Conservation (phyloP, 1,284 basidiomycete genomes). For the Ustilago lituana region DNA sequence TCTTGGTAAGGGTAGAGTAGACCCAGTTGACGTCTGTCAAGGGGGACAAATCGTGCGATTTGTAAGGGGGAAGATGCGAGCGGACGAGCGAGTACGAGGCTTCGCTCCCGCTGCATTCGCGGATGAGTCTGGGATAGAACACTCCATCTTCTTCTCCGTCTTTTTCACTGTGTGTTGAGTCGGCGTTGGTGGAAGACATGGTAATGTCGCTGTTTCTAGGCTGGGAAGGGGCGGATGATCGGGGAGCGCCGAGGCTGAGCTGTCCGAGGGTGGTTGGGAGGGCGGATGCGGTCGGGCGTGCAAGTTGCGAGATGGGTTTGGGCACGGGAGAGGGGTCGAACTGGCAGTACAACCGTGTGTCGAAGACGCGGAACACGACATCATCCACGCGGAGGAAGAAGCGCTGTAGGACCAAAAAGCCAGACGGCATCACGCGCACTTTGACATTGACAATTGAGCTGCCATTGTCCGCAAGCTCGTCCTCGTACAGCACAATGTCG, state of each 20-base stretch:
- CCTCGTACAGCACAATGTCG: slow-evolving; percentile 65
- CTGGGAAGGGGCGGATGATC: neutral
- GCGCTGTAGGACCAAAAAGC: slow-evolving; percentile 86
- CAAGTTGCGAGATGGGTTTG: neutral
- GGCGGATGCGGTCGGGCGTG: neutral
- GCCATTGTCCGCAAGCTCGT: slow-evolving; percentile 66
- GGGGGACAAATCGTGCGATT: slow-evolving; percentile 83
- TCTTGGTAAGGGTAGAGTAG: slow-evolving; percentile 76
- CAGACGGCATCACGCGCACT: slow-evolving; percentile 92
- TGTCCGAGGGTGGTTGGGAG: slow-evolving; percentile 1
- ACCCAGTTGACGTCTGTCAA: slow-evolving; percentile 90
- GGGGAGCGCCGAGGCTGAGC: slow-evolving; percentile 12
- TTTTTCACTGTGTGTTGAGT: neutral
- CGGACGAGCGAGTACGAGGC: slow-evolving; percentile 81
- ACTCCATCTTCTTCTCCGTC: neutral
- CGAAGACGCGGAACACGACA: slow-evolving; percentile 89
- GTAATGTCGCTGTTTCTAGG: neutral
- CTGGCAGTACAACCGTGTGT: slow-evolving; percentile 89
- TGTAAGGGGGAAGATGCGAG: slow-evolving; percentile 73
- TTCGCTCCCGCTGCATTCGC: slow-evolving; percentile 88
- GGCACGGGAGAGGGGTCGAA: slow-evolving; percentile 69
- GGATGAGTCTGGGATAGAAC: slow-evolving; percentile 72
- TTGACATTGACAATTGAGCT: slow-evolving; percentile 63
- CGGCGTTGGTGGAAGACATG: neutral
- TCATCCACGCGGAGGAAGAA: slow-evolving; percentile 95